A percentile compares a stretch with the other conserved stretches of the same genome.
Evolutionary conservation across 73 alveolate genomes (phyloP).

Genomic region (Paraurostyla sp.): DNA sequence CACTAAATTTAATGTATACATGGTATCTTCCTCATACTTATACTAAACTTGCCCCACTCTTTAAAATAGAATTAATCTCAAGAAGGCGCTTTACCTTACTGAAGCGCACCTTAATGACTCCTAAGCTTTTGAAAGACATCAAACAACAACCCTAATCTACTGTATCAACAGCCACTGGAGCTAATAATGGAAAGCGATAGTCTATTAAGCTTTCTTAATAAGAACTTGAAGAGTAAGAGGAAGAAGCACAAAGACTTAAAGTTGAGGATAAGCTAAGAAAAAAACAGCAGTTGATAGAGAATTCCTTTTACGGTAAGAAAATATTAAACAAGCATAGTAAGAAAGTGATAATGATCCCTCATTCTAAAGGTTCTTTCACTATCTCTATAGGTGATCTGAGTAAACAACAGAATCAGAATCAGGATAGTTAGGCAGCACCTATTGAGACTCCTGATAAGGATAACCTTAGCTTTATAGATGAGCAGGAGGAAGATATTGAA

Average conservation of each 20-base stretch:
- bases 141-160: too few species aligned
- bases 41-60: constrained; percentile 30
- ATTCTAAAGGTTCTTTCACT: constrained; percentile 26
- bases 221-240: constrained; percentile 12
- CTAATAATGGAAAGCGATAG: too few species aligned
- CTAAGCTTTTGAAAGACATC: constrained; percentile 13
- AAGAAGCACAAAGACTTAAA: not conserved
- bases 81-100: constrained; percentile 20
- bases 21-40: not conserved
- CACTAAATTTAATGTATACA: not conserved
- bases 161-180: too few species aligned
- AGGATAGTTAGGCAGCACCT: not conserved
- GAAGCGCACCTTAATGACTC: constrained; percentile 47
- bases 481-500: not conserved
- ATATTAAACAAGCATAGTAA: not conserved
- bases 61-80: constrained; percentile 49
- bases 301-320: constrained; percentile 8
- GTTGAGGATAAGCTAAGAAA: not conserved
- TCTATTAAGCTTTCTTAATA: too few species aligned
- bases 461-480: not conserved
- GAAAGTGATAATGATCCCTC: not conserved
- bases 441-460: not conserved
- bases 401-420: too few species aligned
- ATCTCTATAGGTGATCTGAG: constrained; percentile 1
- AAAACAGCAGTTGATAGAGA: not conserved